Base-by-base conservation (phyloP, 1,284 basidiomycete genomes). In the Trametes polyzona region DNA sequence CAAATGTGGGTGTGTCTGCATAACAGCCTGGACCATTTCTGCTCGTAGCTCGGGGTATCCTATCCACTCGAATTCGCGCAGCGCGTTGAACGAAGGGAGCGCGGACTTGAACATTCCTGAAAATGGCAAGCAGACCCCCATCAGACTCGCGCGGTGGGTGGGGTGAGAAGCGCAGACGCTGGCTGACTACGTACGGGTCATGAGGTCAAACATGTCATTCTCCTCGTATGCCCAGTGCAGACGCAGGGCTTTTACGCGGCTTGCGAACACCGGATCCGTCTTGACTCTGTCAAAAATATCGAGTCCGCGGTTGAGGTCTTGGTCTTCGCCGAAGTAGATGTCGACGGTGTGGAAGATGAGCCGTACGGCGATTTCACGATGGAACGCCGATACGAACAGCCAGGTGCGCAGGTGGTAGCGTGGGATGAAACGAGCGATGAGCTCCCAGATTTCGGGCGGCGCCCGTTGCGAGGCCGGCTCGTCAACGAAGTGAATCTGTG, bases 21-120 rank as follows among this genome's bases (percentile, higher is more conserved):
- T 70, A 1, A 88, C 74, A 7, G 74, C 77, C 61, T 83, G 76
- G 0, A 88, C 83, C 77, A 84, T 83, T 48, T 86, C 83, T 9
- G 74, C 81, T 11, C 80, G 77, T 67, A 87, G 73, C 67, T 87
- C 85, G 0, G 84, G 86, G 64, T 87, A 87, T 4, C 86, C 86
- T 21, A 87, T 86, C 86, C 85, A 88, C 69, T 88, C 86, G 66
- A 87, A 86, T 58, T 86, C 83, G 26, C 74, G 69, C 9, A 87
- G 71, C 11, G 78, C 77, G 55, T 74, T 83, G 71, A 87, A 87
- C 32, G 81, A 80, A 1, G 83, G 83, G 6, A 87, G 74, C 1
- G 83, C 79, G 4, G 79, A 81, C 48, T 80, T 80, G 69, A 87
- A 84, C 44, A 86, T 80, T 30, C 82, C 81, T 83, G 46, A 16